Base-by-base conservation (phyloP, 1,139 yeast genomes). In the Hemisphaericaspora lyxosophila region DNA sequence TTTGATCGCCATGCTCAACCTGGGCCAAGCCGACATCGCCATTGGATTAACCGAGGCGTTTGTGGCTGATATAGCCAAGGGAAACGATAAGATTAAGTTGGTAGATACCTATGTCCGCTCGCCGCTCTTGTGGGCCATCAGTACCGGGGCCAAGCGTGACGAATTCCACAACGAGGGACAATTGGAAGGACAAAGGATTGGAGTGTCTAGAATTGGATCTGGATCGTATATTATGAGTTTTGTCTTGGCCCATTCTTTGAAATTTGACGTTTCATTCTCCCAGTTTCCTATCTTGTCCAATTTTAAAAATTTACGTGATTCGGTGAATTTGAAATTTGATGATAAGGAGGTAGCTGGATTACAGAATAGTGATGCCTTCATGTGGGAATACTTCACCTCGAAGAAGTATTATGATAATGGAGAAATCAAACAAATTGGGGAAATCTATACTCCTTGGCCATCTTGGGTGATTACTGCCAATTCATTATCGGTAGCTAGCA, bases 311-410 rank as follows among this genome's bases (percentile, higher is more conserved):
- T 71, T 89, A 51, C 73, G 97, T 45, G 87, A 79, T 43, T 82
- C 90, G 2, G 97, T 88, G 28, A 87, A 87, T 60, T 64, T 64
- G 46, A 65, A 64, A 42, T 71, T 64, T 8, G n/a, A n/a, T n/a
- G n/a, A n/a, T n/a, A 48, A 40, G 8, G 67, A 59, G n/a, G 58
- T 51, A 16, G 24, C 24, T 3, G 39, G 26, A 29, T 64, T 64
- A 32, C 59, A 63, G 25, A 60, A 70, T 16, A 72, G 85, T 34
- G 97, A 89, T 57, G 95, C 94, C 1, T 89, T 89, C 61, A 85
- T 89, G 95, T 89, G 97, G 97, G 97, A 89, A 54, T 78, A 85
- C 58, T 89, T 88, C 66, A 89, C 97, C 5, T 79, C 90, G 32
- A 89, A 88, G 55, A 81, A 78, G 58, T 89, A 86, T 64, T 87